Evolutionary conservation across 148 eudicot species (phyloP), one percentile per base, ranked within the genome.

Genomic region (Polygonum aviculare): DNA sequence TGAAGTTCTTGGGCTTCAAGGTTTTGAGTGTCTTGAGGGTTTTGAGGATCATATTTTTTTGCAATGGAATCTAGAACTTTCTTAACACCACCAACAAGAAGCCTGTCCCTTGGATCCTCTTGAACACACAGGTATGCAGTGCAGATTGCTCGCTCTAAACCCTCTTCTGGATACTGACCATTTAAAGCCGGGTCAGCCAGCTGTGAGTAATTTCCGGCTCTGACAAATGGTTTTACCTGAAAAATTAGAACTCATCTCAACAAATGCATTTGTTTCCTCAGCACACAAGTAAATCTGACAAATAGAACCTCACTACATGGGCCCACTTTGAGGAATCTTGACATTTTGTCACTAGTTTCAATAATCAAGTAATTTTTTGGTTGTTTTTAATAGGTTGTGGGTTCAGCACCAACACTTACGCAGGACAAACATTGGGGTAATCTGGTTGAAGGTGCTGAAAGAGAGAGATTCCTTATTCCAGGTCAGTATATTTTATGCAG

Each of bases 341-440:
- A 44, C 47, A 44, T 44, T 7, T 44, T 44, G 47, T 44, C 47
- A 44, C 6, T 44, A 6, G 45, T 44, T 44, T 44, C 47, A 44
- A 6, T 44, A 44, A 44, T 44, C 47, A 44, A 44, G 47, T 51
- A 51, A 51, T 57, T 21, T 54, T 22, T 48, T 77, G 65, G 65
- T 75, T 60, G 38, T 63, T 72, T 45, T 54, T 14, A n/a, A 3
- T 36, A 94, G 98, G 98, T 95, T 69, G 96, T 95, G 78, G 98
- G 98, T 33, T 90, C 93, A 65, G 96, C 93, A 54, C 79, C 93
- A 70, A 84, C 97, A 33, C 82, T 95, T 77, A 90, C 81, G 92
- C 82, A 62, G 83, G 98, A 92, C 78, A 59, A 86, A 69, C 96
- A 89, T 77, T 95, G 98, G 98, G 77, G 87, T 76, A 95, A 84